Evolutionary conservation across 2,329 filamentous ascomycete species (phyloP).

Genomic region (Clonostachys byssicola): DNA sequence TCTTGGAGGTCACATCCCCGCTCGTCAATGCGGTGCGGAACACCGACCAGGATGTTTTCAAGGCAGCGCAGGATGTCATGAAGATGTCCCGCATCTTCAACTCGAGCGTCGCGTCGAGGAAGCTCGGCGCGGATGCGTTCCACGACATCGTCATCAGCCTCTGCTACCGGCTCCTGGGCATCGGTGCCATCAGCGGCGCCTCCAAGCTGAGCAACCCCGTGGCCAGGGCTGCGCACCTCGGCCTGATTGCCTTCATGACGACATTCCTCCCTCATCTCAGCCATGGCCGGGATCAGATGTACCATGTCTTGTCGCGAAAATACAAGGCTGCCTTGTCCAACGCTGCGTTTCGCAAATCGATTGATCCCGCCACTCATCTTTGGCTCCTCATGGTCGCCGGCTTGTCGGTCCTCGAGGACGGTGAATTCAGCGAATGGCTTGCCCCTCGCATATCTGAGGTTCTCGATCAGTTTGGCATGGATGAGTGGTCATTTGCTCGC

Average conservation of each 20-base stretch:
- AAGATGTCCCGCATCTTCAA: constrained; percentile 3
- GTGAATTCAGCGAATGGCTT: constrained; percentile 1
- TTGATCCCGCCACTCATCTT: constrained; percentile 3
- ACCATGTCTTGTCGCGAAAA: constrained; percentile 2
- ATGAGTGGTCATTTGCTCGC: constrained; percentile 3
- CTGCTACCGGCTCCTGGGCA: constrained; percentile 15
- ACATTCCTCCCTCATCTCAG: constrained; percentile 9
- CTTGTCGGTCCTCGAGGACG: constrained; percentile 1
- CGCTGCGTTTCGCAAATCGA: not conserved
- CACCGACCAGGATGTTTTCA: constrained; percentile 1
- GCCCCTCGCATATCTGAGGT: constrained; percentile 1
- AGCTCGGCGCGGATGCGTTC: constrained; percentile 12
- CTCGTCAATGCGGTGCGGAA: constrained; percentile 4
- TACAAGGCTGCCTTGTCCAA: constrained; percentile 4
- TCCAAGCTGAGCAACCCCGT: constrained; percentile 1
- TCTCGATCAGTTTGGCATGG: not conserved
- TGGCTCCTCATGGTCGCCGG: constrained; percentile 4
- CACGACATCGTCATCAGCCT: constrained; percentile 15
- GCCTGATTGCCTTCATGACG: constrained; percentile 15
- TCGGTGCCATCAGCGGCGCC: constrained; percentile 4
- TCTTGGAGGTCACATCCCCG: constrained; percentile 3
- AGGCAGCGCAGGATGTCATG: not conserved
- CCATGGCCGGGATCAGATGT: constrained; percentile 4
- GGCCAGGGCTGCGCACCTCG: constrained; percentile 14
- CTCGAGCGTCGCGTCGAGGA: constrained; percentile 2